Conservation (phyloP, 306 rosid genomes). For the Glycyrrhiza uralensis region DNA sequence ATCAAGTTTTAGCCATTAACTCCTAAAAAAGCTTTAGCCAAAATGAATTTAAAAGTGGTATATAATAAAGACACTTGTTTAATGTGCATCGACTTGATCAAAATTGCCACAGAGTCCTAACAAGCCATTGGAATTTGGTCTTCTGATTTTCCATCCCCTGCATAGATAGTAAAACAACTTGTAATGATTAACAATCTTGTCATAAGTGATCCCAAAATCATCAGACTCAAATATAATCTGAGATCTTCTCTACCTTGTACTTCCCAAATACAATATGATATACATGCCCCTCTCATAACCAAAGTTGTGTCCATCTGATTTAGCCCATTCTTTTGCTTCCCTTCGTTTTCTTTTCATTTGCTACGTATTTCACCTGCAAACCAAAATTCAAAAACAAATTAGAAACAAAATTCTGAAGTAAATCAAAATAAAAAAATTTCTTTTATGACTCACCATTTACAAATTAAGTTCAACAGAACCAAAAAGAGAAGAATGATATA, state of each 20-base stretch:
- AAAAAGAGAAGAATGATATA: no score
- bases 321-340: constrained; percentile 39
- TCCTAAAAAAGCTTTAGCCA: background rate
- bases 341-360: constrained; percentile 44
- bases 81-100: constrained; percentile 81
- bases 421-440: background rate
- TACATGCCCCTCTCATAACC: constrained; percentile 69
- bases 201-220: constrained; percentile 3
- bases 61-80: constrained; percentile 50
- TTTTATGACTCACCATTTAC: background rate
- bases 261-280: constrained; percentile 89
- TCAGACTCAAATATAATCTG: background rate
- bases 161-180: no score
- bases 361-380: constrained; percentile 73
- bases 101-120: constrained; percentile 81
- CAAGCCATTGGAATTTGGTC: constrained; percentile 73
- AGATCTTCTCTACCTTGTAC: constrained; percentile 55
- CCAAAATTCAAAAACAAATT: background rate
- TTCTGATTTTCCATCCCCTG: constrained; percentile 60
- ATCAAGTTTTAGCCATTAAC: background rate
- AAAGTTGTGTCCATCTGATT: constrained; percentile 68
- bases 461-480: background rate
- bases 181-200: background rate
- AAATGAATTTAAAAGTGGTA: background rate
- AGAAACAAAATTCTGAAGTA: background rate